Base-by-base conservation (phyloP, 352 stramenopile species). In the Globisporangium polare region DNA sequence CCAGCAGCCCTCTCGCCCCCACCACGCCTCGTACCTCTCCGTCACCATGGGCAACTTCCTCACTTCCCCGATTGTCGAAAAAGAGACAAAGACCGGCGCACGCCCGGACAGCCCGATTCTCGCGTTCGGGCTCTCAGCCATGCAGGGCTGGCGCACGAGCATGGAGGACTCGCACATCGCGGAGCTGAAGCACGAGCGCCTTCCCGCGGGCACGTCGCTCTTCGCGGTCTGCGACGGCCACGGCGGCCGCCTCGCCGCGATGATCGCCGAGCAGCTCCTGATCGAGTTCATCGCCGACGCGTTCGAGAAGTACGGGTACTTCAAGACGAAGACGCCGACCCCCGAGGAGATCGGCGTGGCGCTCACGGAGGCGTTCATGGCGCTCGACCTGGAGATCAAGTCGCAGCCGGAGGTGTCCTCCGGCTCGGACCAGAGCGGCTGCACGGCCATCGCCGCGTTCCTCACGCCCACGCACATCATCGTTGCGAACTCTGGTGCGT, bases 151-250 rank as follows among this genome's bases (percentile, higher is more conserved):
- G 83, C 83, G 86, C 62, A 86, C 75, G 39, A 86, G 71, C 59
- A 93, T 95, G 82, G 86, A 94, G 68, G 84, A 93, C 68, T 73
- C 83, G 66, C 80, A 95, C 67, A 65, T 94, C 31, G 74, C 83
- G 24, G 66, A 74, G 33, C 53, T 90, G n/a, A 63, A 79, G 29
- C 71, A 80, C 7, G 52, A 67, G 20, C 67, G 68, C 9, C 60
- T 89, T 5, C 81, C 82, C 2, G n/a, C 54, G 1, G 71, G 69
- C 41, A 82, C 71, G 58, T 86, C 84, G 37, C 61, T 92, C 41
- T 93, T 95, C 60, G 83, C 82, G 9, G 84, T 95, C 42, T 95
- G 83, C 54, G 86, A 95, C 67, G 83, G 82, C 60, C 86, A 93
- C 59, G 80, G 82, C 55, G 84, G 86, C 18, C 76, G 76, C 27